Conservation (phyloP, 192 early-diverging fungal genomes). For the Backusella australiensis region DNA sequence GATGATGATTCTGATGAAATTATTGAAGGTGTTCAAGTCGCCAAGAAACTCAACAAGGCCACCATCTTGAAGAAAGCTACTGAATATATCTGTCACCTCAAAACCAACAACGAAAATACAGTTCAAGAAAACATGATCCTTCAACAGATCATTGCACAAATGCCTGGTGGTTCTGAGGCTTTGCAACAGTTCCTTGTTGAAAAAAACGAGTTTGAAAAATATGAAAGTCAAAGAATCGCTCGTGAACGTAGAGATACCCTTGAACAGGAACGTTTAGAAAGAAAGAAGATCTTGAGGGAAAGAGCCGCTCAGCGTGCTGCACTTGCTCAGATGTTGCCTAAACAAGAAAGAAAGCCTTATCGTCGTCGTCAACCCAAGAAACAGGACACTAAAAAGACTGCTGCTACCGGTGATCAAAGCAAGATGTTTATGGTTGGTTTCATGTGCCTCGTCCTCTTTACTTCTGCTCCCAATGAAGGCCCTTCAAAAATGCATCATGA, state of each 20-base stretch:
- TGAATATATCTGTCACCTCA: constrained; percentile 79
- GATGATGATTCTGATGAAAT: constrained; percentile 35
- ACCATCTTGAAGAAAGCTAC: constrained; percentile 89
- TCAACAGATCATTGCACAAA: constrained; percentile 41
- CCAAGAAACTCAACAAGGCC: constrained; percentile 90
- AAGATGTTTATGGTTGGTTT: constrained; percentile 47
- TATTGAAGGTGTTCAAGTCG: constrained; percentile 83
- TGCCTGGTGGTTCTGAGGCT: constrained; percentile 48
- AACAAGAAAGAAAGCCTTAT: constrained; percentile 16
- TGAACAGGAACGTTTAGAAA: constrained; percentile 1
- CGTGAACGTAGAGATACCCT: constrained; percentile 1
- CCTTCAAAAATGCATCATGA: background rate
- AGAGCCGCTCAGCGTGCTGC: constrained; percentile 19
- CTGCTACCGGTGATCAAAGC: background rate
- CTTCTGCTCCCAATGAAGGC: background rate
- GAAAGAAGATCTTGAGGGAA: constrained; percentile 9
- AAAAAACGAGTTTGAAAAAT: constrained; percentile 11
- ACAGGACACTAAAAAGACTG: background rate
- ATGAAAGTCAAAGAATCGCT: background rate
- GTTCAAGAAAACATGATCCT: constrained; percentile 48
- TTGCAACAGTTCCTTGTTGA: constrained; percentile 18
- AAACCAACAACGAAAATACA: constrained; percentile 36
- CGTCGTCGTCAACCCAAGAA: constrained; percentile 19
- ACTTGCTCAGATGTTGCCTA: constrained; percentile 13
- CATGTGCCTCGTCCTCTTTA: constrained; percentile 42